Conservation (phyloP, 2,329 filamentous ascomycete genomes). For the Penicillium sp. region DNA sequence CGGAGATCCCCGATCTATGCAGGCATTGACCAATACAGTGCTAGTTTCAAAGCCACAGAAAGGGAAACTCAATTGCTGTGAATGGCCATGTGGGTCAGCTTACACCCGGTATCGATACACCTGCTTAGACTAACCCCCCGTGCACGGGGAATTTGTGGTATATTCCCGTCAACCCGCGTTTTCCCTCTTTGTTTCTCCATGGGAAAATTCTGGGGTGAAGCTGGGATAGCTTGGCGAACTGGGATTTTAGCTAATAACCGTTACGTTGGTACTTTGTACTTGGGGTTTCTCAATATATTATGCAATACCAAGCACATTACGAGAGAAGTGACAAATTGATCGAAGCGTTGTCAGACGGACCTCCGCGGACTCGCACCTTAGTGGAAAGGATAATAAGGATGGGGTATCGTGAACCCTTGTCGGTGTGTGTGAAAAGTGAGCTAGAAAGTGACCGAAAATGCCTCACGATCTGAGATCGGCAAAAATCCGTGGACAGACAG, state of each 20-base stretch:
- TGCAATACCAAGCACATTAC: not conserved
- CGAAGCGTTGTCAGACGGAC: not conserved
- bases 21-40: too few species aligned
- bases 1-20: too few species aligned
- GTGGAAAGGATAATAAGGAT: too few species aligned
- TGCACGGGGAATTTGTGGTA: not conserved
- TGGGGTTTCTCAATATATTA: too few species aligned
- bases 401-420: not conserved
- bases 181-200: slow-evolving; percentile 15
- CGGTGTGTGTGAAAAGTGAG: not conserved
- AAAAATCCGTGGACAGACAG: too few species aligned
- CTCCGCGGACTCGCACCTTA: not conserved
- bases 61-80: too few species aligned
- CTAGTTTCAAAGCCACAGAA: too few species aligned
- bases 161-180: not conserved
- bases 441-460: slow-evolving; percentile 26
- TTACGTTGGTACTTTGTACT: not conserved
- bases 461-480: slow-evolving; percentile 35
- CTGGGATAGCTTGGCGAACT: slow-evolving; percentile 24
- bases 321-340: not conserved
- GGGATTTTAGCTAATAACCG: slow-evolving; percentile 6
- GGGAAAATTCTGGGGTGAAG: slow-evolving; percentile 21
- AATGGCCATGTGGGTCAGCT: too few species aligned
- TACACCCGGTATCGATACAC: too few species aligned
- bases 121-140: too few species aligned